Evolutionary conservation across 2,329 filamentous ascomycete genomes (phyloP).

Genomic region (Pestalotiopsis sp.): DNA sequence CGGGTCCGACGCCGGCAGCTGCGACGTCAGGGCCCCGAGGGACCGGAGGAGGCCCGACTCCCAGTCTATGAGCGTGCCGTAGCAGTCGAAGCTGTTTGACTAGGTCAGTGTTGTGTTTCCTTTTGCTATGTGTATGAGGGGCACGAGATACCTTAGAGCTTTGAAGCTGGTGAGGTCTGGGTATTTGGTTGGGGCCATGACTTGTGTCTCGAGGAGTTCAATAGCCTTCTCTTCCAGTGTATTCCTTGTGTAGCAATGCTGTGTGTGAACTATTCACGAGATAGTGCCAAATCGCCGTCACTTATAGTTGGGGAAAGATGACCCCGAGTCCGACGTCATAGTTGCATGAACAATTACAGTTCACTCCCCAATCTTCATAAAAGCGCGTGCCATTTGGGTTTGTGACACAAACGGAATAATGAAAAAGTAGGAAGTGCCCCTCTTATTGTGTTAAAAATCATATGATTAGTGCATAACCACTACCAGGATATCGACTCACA

Average conservation of each 20-base stretch:
- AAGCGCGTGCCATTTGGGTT: neutral
- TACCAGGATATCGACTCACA: neutral
- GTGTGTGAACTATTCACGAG: neutral
- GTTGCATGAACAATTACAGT: neutral
- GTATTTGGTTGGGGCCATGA: constrained; percentile 6
- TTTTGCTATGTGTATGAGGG: neutral
- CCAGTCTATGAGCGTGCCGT: constrained; percentile 81
- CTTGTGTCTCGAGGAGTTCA: neutral
- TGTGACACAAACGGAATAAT: neutral
- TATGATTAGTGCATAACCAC: neutral
- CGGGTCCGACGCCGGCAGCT: constrained; percentile 33
- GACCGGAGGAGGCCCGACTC: constrained; percentile 64
- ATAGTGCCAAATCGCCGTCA: neutral
- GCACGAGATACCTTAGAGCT: constrained; percentile 36
- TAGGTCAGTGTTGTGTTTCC: neutral
- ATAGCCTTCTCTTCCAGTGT: too few relatives aligned
- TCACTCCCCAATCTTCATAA: neutral
- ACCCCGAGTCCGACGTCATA: neutral
- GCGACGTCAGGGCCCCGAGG: constrained; percentile 51
- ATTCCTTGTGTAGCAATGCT: too few relatives aligned
- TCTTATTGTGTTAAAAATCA: neutral
- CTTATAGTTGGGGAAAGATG: neutral
- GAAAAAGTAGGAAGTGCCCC: neutral
- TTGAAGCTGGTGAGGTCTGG: constrained; percentile 16
- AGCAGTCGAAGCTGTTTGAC: constrained; percentile 70